Base-by-base conservation (phyloP, 306 rosid species). In the Ziziphus jujuba region DNA sequence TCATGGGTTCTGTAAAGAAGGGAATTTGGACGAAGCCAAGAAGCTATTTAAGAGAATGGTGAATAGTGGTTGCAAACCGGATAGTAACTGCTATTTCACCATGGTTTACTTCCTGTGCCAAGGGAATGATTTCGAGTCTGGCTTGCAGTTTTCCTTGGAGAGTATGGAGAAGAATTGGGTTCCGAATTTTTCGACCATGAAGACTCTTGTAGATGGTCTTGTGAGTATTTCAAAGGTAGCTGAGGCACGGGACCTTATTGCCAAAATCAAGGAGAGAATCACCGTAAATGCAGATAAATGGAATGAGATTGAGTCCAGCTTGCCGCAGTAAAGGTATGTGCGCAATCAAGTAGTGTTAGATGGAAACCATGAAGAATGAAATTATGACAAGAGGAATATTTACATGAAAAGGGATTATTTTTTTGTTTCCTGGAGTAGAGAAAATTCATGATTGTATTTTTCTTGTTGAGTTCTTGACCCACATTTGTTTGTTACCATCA, bases 161-260 rank as follows among this genome's bases (percentile, higher is more conserved):
- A 72, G 85, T 45, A 92, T 92, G 63, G 88, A n/a, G 8, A 83
- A 86, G 66, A 78, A 79, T 38, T 86, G 98, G 98, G 60, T 84
- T 38, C 97, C 98, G 0, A 83, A 81, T 67, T 74, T 90, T 7
- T 23, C 81, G 12, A 69, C 90, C 0, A 87, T 93, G 93, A 90
- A 69, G 59, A 51, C 47, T 10, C 93, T 93, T 31, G 93, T 93
- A 23, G 81, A 86, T 25, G 96, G 98, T 55, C 91, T 90, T 33
- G 89, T 62, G 67, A 71, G 81, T 40, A 72, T 50, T 43, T 80
- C 84, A 0, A 90, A 76, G 81, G 81, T 86, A 7, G 79, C 82
- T 12, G 87, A 82, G 52, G 97, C 97, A 0, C 73, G 75, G 31
- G 86, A 83, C 65, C 48, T 93, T 43, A 43, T 93, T 68, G 80